These are phyloP conservation scores for Royoungia palumana DNA, from an alignment of 768 basidiomycete genomes.

Conservation along the genomic window DNA sequence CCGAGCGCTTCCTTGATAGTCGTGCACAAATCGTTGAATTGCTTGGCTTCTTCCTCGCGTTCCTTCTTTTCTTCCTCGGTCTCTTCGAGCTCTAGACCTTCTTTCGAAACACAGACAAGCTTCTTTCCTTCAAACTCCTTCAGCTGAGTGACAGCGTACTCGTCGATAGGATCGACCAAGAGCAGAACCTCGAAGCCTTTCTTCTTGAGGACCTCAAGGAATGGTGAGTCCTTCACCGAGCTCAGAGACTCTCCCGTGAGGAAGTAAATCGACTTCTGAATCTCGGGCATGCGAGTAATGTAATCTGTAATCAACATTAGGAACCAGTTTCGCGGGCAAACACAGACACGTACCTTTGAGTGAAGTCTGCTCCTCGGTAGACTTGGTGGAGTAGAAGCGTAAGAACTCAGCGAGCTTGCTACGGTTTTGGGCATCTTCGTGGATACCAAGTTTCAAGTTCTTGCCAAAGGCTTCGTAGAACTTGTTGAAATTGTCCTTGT, in stretches of 20 bases:
- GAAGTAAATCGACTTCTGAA: conserved; percentile 99
- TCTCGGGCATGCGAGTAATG: conserved; percentile 98
- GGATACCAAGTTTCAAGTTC: conserved; percentile 99
- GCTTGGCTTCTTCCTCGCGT: conserved; percentile 81
- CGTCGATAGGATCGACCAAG: conserved; percentile 97
- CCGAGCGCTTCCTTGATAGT: conserved; percentile 98
- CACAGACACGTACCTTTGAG: conserved; percentile 69
- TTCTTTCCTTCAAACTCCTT: conserved; percentile 99
- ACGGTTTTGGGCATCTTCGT: conserved; percentile 98
- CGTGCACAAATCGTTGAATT: conserved; percentile 85
- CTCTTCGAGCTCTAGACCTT: conserved; percentile 98
- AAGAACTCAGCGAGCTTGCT: conserved; percentile 99
- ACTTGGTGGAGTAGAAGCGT: conserved; percentile 96
- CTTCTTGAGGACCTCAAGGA: conserved; percentile 99
- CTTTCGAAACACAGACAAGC: conserved; percentile 96
- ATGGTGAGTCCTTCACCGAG: conserved; percentile 88
- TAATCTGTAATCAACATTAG: conserved; percentile 59
- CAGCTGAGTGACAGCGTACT: conserved; percentile 97
- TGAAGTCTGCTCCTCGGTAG: conserved; percentile 84
- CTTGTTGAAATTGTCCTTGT: conserved; percentile 97
- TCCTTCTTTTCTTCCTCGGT: conserved; percentile 94
- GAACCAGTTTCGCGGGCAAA: neutral
- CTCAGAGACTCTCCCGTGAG: conserved; percentile 97
- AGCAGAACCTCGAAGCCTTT: conserved; percentile 98
- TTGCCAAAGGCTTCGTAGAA: conserved; percentile 99